These are phyloP conservation scores for Oldenlandia corymbosa DNA, from an alignment of 257 asterid genomes.

Conservation along the genomic window DNA sequence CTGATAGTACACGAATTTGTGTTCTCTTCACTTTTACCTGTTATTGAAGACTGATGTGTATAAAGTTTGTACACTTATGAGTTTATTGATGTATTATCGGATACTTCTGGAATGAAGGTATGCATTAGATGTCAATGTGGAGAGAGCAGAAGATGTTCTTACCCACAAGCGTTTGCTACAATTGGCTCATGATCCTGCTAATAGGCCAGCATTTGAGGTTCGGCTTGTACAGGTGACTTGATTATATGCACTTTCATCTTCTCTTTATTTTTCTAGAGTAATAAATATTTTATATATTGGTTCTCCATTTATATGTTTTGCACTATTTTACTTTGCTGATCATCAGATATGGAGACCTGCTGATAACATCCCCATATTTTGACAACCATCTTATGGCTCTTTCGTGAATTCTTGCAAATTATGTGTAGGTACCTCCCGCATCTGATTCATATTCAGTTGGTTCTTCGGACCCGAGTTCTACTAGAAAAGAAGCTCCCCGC, in stretches of 20 bases:
- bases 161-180: constrained; percentile 76
- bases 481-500: constrained; percentile 35
- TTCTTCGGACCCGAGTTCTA: constrained; percentile 45
- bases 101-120: constrained; percentile 50
- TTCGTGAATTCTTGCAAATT: constrained; percentile 2
- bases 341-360: not conserved
- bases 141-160: constrained; percentile 94
- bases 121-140: constrained; percentile 92
- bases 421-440: constrained; percentile 58
- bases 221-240: constrained; percentile 83
- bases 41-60: too few species aligned
- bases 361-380: not conserved
- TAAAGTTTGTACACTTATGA: not conserved
- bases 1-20: too few species aligned
- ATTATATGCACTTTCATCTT: not conserved
- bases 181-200: constrained; percentile 80
- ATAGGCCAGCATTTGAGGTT: constrained; percentile 89
- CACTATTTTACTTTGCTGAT: not conserved
- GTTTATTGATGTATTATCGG: constrained; percentile 17
- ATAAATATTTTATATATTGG: too few species aligned
- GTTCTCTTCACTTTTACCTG: too few species aligned
- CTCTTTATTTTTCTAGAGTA: not conserved
- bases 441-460: constrained; percentile 52
- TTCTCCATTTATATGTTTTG: too few species aligned
- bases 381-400: not conserved